These are phyloP conservation scores for Coprinopsis sp. DNA, from an alignment of 768 basidiomycete species.

Conservation along the genomic window DNA sequence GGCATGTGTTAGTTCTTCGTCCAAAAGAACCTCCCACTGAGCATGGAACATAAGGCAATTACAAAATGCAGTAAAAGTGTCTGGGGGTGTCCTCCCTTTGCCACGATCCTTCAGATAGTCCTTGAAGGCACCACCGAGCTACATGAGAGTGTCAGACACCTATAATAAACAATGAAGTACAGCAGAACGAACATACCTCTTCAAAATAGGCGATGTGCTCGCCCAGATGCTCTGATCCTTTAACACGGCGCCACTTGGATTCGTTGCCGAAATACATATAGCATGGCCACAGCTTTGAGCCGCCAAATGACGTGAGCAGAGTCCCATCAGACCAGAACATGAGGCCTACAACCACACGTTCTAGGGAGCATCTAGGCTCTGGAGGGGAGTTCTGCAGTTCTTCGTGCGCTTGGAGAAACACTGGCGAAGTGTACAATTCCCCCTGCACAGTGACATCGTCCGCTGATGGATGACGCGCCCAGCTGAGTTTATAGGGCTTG, in stretches of 20 bases:
- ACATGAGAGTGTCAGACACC: no score
- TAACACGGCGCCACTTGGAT: constrained; percentile 34
- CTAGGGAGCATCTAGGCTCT: no score
- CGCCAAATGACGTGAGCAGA: constrained; percentile 24
- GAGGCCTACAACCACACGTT: no score
- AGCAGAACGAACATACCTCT: constrained; percentile 9
- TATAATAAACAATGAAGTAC: background rate
- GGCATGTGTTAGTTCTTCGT: constrained; percentile 27
- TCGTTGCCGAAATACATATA: no score
- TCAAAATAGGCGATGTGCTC: constrained; percentile 43
- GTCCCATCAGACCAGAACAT: constrained; percentile 20
- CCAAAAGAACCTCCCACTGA: constrained; percentile 28
- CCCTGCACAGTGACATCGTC: constrained; percentile 12
- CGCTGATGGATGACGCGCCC: no score
- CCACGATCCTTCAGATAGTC: constrained; percentile 9
- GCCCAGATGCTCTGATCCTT: constrained; percentile 23
- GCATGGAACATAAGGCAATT: constrained; percentile 32
- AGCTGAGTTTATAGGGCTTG: no score
- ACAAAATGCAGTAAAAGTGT: no score
- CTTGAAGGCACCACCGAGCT: no score
- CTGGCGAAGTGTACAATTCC: constrained; percentile 19
- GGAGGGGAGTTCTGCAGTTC: no score
- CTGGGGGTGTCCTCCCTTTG: constrained; percentile 15
- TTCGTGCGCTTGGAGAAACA: constrained; percentile 13
- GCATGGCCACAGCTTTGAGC: constrained; percentile 31